Evolutionary conservation across 2,329 filamentous ascomycete genomes (phyloP).

Genomic region (Colletotrichum lentis): DNA sequence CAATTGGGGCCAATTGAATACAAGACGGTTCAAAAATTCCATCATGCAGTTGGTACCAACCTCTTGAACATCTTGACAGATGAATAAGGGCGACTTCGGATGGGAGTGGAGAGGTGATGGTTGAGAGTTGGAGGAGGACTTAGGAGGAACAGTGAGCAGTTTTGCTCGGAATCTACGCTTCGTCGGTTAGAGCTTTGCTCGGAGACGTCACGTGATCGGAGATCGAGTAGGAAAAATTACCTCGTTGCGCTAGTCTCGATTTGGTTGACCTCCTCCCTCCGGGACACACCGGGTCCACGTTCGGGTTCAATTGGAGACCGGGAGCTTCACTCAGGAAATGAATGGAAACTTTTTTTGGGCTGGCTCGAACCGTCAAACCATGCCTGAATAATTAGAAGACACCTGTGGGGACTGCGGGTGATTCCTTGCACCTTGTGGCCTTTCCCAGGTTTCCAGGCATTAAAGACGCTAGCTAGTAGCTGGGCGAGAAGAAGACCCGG

Average conservation of each 20-base stretch:
- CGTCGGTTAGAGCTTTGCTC: slow-evolving; percentile 56
- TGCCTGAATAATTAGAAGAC: slow-evolving; percentile 20
- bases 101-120: slow-evolving; percentile 66
- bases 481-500: background rate
- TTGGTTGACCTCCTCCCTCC: slow-evolving; percentile 24
- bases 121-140: slow-evolving; percentile 58
- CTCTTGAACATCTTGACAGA: slow-evolving; percentile 85
- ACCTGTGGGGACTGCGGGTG: slow-evolving; percentile 30
- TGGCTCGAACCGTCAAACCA: background rate
- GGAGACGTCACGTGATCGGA: slow-evolving; percentile 48
- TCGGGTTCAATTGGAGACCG: slow-evolving; percentile 34
- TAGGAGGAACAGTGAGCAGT: slow-evolving; percentile 57
- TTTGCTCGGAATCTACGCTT: slow-evolving; percentile 54
- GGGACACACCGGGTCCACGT: slow-evolving; percentile 34
- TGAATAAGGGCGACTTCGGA: slow-evolving; percentile 71
- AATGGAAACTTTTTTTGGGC: slow-evolving; percentile 30
- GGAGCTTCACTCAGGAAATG: slow-evolving; percentile 14
- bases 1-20: slow-evolving; percentile 61
- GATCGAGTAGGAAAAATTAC: slow-evolving; percentile 35
- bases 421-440: slow-evolving; percentile 21
- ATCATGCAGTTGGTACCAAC: slow-evolving; percentile 60
- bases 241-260: slow-evolving; percentile 34
- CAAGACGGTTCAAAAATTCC: slow-evolving; percentile 42
- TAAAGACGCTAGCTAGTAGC: slow-evolving; percentile 1
- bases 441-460: slow-evolving; percentile 30